Evolutionary conservation across 164 flowering plant species (phyloP).

Genomic region (Tetrastigma voinierianum): DNA sequence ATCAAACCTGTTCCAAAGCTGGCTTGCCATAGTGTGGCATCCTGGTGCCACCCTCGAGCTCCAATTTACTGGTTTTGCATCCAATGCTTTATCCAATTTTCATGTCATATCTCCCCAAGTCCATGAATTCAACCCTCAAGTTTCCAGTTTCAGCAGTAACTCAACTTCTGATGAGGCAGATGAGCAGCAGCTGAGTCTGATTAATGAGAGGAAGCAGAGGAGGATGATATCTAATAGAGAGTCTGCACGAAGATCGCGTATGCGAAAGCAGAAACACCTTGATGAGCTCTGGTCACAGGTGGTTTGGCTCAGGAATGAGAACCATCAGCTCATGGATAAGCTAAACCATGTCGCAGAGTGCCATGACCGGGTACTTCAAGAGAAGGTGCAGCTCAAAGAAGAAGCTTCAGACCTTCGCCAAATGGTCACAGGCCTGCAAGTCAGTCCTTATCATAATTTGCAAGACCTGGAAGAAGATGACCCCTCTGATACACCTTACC

Average conservation of each 20-base stretch:
- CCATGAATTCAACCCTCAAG: constrained; percentile 43
- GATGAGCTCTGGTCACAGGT: constrained; percentile 95
- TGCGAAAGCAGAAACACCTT: constrained; percentile 91
- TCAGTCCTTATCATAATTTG: constrained; percentile 41
- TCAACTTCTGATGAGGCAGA: constrained; percentile 89
- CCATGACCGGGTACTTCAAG: constrained; percentile 57
- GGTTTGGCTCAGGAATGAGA: constrained; percentile 71
- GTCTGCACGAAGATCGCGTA: constrained; percentile 89
- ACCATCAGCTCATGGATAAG: constrained; percentile 75
- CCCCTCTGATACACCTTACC: constrained; percentile 43
- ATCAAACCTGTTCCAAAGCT: too few relatives aligned
- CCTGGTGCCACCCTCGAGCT: too few relatives aligned
- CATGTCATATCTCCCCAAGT: constrained; percentile 33
- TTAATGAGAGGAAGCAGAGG: constrained; percentile 81
- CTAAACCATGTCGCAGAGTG: constrained; percentile 61
- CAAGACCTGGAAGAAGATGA: constrained; percentile 49
- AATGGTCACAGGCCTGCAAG: constrained; percentile 50
- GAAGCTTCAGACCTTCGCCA: constrained; percentile 67
- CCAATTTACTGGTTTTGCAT: constrained; percentile 17
- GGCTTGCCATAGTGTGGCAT: too few relatives aligned
- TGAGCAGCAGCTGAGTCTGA: constrained; percentile 57
- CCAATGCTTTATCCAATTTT: constrained; percentile 26
- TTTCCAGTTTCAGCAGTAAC: constrained; percentile 53
- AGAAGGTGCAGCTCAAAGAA: constrained; percentile 71
- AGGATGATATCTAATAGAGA: constrained; percentile 96